These are phyloP conservation scores for Tylopilus cervinicoccineus DNA, from an alignment of 768 basidiomycete genomes.

Conservation along the genomic window DNA sequence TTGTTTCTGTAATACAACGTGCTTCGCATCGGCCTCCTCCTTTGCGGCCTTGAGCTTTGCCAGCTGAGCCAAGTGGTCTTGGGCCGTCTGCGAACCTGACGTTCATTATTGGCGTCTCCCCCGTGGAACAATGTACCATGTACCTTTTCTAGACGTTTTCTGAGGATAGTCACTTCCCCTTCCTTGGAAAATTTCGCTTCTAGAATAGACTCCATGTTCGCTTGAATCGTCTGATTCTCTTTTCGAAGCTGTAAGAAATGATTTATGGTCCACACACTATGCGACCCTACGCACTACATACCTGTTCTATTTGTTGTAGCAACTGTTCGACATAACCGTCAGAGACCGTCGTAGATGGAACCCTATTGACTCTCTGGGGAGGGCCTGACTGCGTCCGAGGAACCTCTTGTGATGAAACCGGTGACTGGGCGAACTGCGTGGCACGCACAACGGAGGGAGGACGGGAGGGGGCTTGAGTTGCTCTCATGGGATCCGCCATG, in stretches of 20 bases:
- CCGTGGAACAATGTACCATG: not conserved
- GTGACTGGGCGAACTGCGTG: constrained; percentile 7
- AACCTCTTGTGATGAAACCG: constrained; percentile 19
- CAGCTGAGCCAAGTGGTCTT: constrained; percentile 57
- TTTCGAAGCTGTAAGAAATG: constrained; percentile 41
- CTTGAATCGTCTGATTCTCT: constrained; percentile 45
- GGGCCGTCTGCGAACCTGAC: constrained; percentile 40
- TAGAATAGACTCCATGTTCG: constrained; percentile 43
- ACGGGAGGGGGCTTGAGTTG: constrained; percentile 6
- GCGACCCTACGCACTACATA: constrained; percentile 19
- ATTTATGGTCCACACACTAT: constrained; percentile 9
- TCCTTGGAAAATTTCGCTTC: constrained; percentile 56
- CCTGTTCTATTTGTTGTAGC: constrained; percentile 44
- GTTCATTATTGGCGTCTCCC: not conserved
- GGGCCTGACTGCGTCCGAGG: constrained; percentile 13
- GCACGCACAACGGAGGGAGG: constrained; percentile 15
- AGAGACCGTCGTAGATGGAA: constrained; percentile 1
- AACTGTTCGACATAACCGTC: constrained; percentile 17
- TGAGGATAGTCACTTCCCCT: constrained; percentile 66
- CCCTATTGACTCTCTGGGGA: constrained; percentile 5
- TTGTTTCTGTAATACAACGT: constrained; percentile 53
- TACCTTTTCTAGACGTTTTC: constrained; percentile 69
- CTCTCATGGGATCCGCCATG: constrained; percentile 7
- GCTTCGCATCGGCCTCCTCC: constrained; percentile 56
- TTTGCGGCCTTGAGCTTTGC: constrained; percentile 54